Percentiles rank a stretch among this genome's conserved stretches.
Conservation (phyloP, 371 early-diverging fungal genomes). For the Fennellomyces sp. region DNA sequence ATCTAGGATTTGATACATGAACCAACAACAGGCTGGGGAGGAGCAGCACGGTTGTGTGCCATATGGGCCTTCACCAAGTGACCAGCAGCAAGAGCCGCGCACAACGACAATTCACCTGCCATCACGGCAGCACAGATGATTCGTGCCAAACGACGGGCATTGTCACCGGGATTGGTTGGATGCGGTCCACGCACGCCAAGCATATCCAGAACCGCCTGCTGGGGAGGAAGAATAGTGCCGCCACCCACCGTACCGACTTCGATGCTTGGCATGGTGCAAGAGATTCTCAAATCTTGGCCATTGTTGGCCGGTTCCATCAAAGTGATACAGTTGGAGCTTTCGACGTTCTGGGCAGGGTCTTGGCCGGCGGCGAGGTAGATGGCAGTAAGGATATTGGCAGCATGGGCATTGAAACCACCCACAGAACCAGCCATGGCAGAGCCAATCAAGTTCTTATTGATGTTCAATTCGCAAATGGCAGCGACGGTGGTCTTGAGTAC, state of each 20-base stretch:
- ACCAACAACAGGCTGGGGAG: background rate
- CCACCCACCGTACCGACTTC: slow-evolving; percentile 98
- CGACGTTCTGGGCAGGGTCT: slow-evolving; percentile 97
- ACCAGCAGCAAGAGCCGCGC: slow-evolving; percentile 87
- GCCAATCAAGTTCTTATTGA: slow-evolving; percentile 91
- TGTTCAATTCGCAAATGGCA: slow-evolving; percentile 81
- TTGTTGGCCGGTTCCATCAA: slow-evolving; percentile 90
- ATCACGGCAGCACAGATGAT: slow-evolving; percentile 93
- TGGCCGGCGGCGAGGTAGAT: slow-evolving; percentile 95
- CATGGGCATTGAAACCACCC: slow-evolving; percentile 97
- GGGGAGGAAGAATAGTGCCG: slow-evolving; percentile 89
- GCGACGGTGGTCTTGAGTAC: slow-evolving; percentile 90
- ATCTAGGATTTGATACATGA: background rate
- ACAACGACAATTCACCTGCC: slow-evolving; percentile 95
- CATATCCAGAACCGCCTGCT: slow-evolving; percentile 89
- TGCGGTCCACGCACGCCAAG: slow-evolving; percentile 89
- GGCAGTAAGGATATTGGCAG: slow-evolving; percentile 96
- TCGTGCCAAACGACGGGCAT: slow-evolving; percentile 88
- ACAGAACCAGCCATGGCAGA: slow-evolving; percentile 95
- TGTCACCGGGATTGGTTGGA: slow-evolving; percentile 81
- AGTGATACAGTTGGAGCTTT: slow-evolving; percentile 93
- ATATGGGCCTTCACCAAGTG: slow-evolving; percentile 87
- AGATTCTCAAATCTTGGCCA: slow-evolving; percentile 81
- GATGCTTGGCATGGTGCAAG: slow-evolving; percentile 95
- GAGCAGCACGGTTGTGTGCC: slow-evolving; percentile 69